phyloP scores from a whole-genome alignment of 2,329 filamentous ascomycete genomes.

The Gaeumannomyces tritici region DNA sequence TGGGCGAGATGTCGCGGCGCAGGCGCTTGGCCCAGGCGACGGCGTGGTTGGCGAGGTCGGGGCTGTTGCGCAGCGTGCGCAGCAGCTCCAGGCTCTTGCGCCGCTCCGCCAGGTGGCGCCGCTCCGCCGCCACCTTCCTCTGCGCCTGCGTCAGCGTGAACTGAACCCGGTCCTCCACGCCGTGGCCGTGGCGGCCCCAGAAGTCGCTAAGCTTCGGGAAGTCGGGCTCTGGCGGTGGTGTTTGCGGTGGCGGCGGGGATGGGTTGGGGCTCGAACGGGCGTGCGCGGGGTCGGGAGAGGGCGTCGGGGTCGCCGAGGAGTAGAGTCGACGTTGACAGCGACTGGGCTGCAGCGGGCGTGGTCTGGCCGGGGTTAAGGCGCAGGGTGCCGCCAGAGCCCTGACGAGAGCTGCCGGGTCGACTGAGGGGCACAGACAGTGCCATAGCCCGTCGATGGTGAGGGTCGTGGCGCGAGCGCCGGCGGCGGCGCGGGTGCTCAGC shows the following conservation, averaged over 20 bases:
- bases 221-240: not conserved
- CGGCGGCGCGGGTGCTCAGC: conserved; percentile 22
- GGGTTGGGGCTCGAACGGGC: not conserved
- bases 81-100: conserved; percentile 38
- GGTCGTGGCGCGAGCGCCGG: too few species aligned
- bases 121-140: not conserved
- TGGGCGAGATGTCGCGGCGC: conserved; percentile 42
- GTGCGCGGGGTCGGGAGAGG: not conserved
- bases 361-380: not conserved
- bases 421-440: conserved; percentile 50
- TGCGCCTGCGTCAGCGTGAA: not conserved
- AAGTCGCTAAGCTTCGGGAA: not conserved
- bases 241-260: too few species aligned
- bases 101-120: not conserved
- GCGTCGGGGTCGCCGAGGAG: not conserved
- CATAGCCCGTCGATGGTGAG: conserved; percentile 49
- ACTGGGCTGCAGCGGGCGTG: not conserved
- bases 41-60: not conserved
- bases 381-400: not conserved
- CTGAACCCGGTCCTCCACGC: not conserved
- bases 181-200: not conserved
- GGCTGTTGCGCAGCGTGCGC: conserved; percentile 23
- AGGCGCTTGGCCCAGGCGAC: conserved; percentile 44
- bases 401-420: not conserved
- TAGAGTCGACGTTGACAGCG: not conserved